Conservation (phyloP, 306 rosid genomes). For the barrel medic (Medicago truncatula) region DNA sequence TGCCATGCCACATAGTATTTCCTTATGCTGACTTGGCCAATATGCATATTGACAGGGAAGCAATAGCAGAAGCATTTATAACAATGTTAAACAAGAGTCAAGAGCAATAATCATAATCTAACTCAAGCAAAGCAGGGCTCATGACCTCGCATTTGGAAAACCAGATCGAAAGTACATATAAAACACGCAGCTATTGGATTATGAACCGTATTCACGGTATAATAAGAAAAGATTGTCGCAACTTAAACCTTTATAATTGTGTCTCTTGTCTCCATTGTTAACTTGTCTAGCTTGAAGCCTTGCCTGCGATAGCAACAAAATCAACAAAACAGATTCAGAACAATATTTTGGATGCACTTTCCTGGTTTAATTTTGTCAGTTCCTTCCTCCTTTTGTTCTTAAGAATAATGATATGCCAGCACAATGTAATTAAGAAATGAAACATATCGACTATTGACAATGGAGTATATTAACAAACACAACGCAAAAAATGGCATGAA, state of each 20-base stretch:
- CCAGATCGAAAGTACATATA: not conserved
- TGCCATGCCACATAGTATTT: no score
- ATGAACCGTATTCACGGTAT: slow-evolving; percentile 27
- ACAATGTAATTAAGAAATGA: slow-evolving; percentile 1
- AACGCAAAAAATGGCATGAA: not conserved
- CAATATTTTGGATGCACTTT: slow-evolving; percentile 8
- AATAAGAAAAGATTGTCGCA: slow-evolving; percentile 32
- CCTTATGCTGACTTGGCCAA: no score
- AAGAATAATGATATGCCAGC: slow-evolving; percentile 15
- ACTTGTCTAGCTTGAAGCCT: slow-evolving; percentile 92
- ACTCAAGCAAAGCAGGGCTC: not conserved
- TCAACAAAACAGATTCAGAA: slow-evolving; percentile 22
- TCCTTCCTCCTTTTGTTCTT: not conserved
- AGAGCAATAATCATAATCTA: no score
- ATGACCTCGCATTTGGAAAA: not conserved
- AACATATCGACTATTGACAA: not conserved
- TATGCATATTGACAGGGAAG: no score
- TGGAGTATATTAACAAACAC: slow-evolving; percentile 26
- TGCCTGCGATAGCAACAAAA: slow-evolving; percentile 59
- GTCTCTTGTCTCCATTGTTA: slow-evolving; percentile 73
- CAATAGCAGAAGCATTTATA: no score
- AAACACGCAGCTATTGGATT: slow-evolving; percentile 2
- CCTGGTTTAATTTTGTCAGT: not conserved
- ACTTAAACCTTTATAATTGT: slow-evolving; percentile 74
- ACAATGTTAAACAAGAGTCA: no score